Base-by-base conservation (phyloP, 805 yeast genomes). In the Saccharomycopsis lassenensis region DNA sequence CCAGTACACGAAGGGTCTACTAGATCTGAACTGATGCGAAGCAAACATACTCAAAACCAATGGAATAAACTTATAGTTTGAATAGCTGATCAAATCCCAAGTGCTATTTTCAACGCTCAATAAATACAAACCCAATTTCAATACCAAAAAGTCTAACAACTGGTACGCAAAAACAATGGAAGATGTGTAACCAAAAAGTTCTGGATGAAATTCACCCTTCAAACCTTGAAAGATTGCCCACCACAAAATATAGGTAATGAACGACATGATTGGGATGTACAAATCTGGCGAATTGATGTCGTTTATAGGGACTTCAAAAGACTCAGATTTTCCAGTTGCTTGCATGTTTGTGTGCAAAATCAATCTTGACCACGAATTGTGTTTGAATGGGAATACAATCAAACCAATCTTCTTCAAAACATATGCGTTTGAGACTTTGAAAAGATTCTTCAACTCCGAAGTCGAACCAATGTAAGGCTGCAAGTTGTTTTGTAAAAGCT, bases 211-310 rank as follows among this genome's bases (percentile, higher is more conserved):
- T 21, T 77, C 77, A 19, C 94, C 95, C 39, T 76, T 71, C 36
- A 89, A 59, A 7, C 98, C 99, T 40, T 83, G 81, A 45, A 81
- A 69, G 16, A 81, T 68, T 2, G 95, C 89, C 71, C 89, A 76
- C 24, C 84, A 66, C 42, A 91, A 61, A 34, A 89, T 77, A 52
- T 87, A 87, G 1, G 97, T 85, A 33, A 85, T 72, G 49, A 81
- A 71, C 1, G 95, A 83, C 96, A 93, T 91, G 43, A 83, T 43
- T 4, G 99, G 99, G 37, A 91, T 83, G 57, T 91, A 91, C 63
- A 91, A 69, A 55, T 91, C 99, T 2, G 98, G 98, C 0, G 97
- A 93, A 52, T 93, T 91, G 40, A 79, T 67, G 54, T 91, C 98
- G 43, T 81, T 83, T 31, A 70, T 59, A 11, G 99, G 95, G 7